phyloP scores from a whole-genome alignment of 768 basidiomycete species.

The Xerocomus potaroensis region DNA sequence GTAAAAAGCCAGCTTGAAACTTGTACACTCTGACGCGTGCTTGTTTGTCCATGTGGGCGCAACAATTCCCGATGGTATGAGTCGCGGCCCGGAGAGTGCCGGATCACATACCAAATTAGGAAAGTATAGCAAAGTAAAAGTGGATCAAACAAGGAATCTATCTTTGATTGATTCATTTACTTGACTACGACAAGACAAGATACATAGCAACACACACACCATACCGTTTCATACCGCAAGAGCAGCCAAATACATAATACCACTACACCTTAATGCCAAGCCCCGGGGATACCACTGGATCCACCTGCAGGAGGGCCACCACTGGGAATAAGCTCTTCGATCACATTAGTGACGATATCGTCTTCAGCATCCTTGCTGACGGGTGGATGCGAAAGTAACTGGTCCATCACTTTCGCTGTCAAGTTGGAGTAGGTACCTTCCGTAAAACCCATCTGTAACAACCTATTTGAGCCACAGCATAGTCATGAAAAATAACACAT shows the following conservation, averaged over 20 bases:
- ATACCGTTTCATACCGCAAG: no score
- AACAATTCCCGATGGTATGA: no score
- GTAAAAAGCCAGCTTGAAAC: no score
- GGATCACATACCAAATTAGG: no score
- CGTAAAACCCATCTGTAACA: conserved; percentile 69
- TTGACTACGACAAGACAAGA: no score
- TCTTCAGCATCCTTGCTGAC: conserved; percentile 57
- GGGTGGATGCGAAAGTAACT: conserved; percentile 39
- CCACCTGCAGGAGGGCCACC: conserved; percentile 36
- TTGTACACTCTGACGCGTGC: background rate
- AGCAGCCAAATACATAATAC: conserved; percentile 10
- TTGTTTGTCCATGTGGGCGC: conserved; percentile 1
- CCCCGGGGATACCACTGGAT: conserved; percentile 39
- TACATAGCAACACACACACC: background rate
- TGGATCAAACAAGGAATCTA: no score
- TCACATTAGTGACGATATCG: conserved; percentile 57
- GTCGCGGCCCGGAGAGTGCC: no score
- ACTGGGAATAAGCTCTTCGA: conserved; percentile 54
- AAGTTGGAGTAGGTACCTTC: conserved; percentile 52
- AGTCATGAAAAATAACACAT: conserved; percentile 24
- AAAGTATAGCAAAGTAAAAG: no score
- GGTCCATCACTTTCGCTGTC: conserved; percentile 44
- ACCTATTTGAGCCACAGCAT: conserved; percentile 9
- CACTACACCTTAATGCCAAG: conserved; percentile 37
- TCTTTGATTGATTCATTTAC: no score